Conservation (phyloP, 345 rosid species). For the Hypericum perforatum region DNA sequence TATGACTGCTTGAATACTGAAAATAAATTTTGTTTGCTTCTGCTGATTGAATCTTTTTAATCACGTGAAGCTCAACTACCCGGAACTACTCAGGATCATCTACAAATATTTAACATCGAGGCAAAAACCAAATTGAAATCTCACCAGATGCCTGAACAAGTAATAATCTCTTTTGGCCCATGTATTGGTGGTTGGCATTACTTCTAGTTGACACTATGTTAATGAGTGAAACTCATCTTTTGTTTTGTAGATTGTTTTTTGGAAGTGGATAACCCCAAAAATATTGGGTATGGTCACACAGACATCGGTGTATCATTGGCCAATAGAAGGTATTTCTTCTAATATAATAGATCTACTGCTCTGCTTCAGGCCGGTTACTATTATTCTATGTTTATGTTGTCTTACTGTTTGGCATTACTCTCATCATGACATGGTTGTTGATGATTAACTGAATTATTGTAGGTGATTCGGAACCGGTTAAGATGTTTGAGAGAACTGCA, state of each 20-base stretch:
- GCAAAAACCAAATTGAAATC: slow-evolving; percentile 87
- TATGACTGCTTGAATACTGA: no score
- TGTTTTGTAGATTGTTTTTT: slow-evolving; percentile 65
- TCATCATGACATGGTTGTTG: no score
- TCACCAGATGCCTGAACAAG: slow-evolving; percentile 99
- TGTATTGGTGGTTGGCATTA: background rate
- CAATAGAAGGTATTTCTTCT: slow-evolving; percentile 61
- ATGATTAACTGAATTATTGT: background rate
- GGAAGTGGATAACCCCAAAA: slow-evolving; percentile 96
- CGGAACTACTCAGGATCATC: slow-evolving; percentile 94
- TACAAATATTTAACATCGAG: slow-evolving; percentile 97
- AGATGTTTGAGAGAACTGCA: slow-evolving; percentile 95
- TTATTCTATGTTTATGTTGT: background rate
- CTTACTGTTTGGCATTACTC: no score
- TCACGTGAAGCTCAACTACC: slow-evolving; percentile 71
- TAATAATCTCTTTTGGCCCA: slow-evolving; percentile 12
- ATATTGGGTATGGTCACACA: slow-evolving; percentile 94
- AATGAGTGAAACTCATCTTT: background rate
- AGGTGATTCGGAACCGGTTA: slow-evolving; percentile 97
- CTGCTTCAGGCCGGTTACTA: no score
- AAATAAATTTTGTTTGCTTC: no score
- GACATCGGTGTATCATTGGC: slow-evolving; percentile 89
- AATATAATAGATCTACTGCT: no score
- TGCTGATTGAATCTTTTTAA: background rate
- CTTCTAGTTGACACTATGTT: background rate